These are phyloP conservation scores for Fusarium sp. DNA, from an alignment of 2,329 filamentous ascomycete genomes.

Conservation along the genomic window DNA sequence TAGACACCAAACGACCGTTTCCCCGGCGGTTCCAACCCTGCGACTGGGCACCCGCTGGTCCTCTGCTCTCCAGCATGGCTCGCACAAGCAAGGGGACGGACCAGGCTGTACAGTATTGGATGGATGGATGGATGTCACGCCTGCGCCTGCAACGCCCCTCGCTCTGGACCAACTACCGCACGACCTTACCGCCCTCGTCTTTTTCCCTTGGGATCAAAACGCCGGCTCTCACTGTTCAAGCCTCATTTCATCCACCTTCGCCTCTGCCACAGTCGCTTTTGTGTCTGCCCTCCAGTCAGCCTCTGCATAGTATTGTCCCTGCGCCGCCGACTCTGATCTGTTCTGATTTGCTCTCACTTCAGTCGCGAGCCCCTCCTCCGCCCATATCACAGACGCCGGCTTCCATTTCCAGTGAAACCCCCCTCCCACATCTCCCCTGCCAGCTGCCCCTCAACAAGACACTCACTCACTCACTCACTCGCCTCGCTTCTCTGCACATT, in stretches of 20 bases:
- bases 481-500: not conserved
- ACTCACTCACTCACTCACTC: not conserved
- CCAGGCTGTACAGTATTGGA: conserved; percentile 6
- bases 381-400: conserved; percentile 26
- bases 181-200: conserved; percentile 37
- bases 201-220: conserved; percentile 32
- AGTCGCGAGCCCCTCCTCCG: conserved; percentile 22
- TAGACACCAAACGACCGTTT: conserved; percentile 31
- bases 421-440: conserved; percentile 1
- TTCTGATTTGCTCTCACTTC: conserved; percentile 23
- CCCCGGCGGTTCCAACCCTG: conserved; percentile 18
- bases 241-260: conserved; percentile 36
- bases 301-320: conserved; percentile 19
- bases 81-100: conserved; percentile 38
- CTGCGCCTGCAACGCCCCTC: conserved; percentile 36
- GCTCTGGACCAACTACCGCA: conserved; percentile 37
- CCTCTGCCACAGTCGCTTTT: conserved; percentile 38
- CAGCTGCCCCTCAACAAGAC: not conserved
- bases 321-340: conserved; percentile 26
- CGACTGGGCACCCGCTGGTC: not conserved
- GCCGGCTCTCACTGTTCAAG: conserved; percentile 30
- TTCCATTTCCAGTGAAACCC: conserved; percentile 23
- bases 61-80: conserved; percentile 13
- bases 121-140: conserved; percentile 37
- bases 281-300: conserved; percentile 36